These are phyloP conservation scores for Sphaerobolus stellatus DNA, from an alignment of 1,284 basidiomycete species.

Conservation along the genomic window DNA sequence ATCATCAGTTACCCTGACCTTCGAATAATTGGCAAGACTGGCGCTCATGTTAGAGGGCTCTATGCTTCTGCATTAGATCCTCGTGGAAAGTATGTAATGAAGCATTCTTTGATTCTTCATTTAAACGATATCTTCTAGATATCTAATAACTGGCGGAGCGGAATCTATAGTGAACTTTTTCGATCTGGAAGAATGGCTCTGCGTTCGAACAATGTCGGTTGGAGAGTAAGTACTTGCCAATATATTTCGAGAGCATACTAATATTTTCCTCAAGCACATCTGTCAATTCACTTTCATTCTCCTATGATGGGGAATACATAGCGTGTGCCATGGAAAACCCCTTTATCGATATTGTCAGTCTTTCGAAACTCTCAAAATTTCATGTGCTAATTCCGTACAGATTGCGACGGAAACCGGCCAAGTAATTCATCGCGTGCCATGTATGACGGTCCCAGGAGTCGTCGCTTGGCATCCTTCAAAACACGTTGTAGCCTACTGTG, in stretches of 20 bases:
- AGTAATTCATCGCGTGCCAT: slow-evolving; percentile 66
- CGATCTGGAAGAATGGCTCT: slow-evolving; percentile 75
- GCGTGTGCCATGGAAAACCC: slow-evolving; percentile 69
- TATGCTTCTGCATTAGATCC: slow-evolving; percentile 72
- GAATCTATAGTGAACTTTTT: slow-evolving; percentile 81
- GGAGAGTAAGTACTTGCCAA: slow-evolving; percentile 62
- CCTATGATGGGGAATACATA: slow-evolving; percentile 75
- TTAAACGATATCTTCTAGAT: slow-evolving; percentile 38
- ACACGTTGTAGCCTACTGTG: slow-evolving; percentile 74
- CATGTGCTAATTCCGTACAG: slow-evolving; percentile 35
- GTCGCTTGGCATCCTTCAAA: slow-evolving; percentile 79
- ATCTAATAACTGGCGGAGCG: slow-evolving; percentile 72
- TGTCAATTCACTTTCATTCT: slow-evolving; percentile 76
- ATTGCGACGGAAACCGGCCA: slow-evolving; percentile 72
- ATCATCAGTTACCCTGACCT: slow-evolving; percentile 67
- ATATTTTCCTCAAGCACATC: slow-evolving; percentile 47
- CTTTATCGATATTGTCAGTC: slow-evolving; percentile 71
- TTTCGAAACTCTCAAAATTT: background rate
- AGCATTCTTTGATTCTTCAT: slow-evolving; percentile 11
- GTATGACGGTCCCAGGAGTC: slow-evolving; percentile 61
- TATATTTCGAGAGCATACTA: background rate
- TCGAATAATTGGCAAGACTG: slow-evolving; percentile 51
- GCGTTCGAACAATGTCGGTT: slow-evolving; percentile 65
- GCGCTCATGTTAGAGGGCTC: slow-evolving; percentile 76
- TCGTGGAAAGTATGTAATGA: slow-evolving; percentile 52